Evolutionary conservation across 495 filamentous ascomycete genomes (phyloP).

Genomic region (Penicillium longicatenatum): DNA sequence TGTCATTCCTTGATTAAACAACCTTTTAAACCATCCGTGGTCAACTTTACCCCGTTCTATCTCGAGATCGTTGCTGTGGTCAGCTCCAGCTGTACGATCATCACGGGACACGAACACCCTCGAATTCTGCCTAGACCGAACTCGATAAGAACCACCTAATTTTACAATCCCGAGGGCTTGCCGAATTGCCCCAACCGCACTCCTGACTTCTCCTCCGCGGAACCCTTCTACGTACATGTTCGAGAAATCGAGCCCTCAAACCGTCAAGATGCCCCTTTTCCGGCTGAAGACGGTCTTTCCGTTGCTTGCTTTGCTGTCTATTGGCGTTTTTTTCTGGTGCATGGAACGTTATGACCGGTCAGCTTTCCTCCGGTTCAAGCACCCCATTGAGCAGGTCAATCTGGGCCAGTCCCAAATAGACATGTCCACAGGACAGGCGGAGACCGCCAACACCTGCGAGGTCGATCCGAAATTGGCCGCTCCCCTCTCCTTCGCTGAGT

Average conservation of each 20-base stretch:
- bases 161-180: slow-evolving; percentile 4
- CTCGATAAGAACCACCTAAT: slow-evolving; percentile 6
- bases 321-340: slow-evolving; percentile 50
- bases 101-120: slow-evolving; percentile 18
- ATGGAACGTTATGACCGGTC: slow-evolving; percentile 47
- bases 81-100: slow-evolving; percentile 17
- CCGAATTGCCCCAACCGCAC: not conserved
- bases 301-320: slow-evolving; percentile 45
- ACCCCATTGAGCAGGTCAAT: slow-evolving; percentile 36
- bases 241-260: slow-evolving; percentile 34
- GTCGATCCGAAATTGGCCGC: slow-evolving; percentile 41
- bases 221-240: slow-evolving; percentile 35
- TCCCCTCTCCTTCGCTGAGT: slow-evolving; percentile 46
- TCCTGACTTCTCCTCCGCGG: slow-evolving; percentile 3
- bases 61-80: slow-evolving; percentile 4
- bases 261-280: slow-evolving; percentile 48
- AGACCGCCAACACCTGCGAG: slow-evolving; percentile 31
- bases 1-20: slow-evolving; percentile 27
- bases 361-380: slow-evolving; percentile 46
- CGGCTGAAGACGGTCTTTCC: slow-evolving; percentile 49
- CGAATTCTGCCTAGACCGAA: slow-evolving; percentile 9
- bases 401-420: slow-evolving; percentile 20
- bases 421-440: slow-evolving; percentile 17
- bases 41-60: not conserved
- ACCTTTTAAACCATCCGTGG: slow-evolving; percentile 2